Base-by-base conservation (phyloP, 148 eudicot genomes). In the Cornus kousa region DNA sequence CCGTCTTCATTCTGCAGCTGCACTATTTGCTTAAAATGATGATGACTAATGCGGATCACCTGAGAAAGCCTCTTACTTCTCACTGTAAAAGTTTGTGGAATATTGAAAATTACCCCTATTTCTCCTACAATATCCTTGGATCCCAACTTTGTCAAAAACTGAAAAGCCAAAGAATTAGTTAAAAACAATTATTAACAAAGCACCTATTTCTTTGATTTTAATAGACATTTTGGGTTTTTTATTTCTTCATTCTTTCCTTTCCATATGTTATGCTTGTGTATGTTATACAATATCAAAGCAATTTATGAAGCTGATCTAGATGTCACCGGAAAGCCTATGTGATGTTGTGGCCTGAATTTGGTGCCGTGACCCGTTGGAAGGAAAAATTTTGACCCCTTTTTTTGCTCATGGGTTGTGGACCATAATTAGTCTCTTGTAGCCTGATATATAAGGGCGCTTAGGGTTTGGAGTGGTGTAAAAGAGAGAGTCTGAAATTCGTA, bases 61-160 rank as follows among this genome's bases (percentile, higher is more conserved):
- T 89, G 91, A 79, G 89, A 89, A 77, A 89, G 88, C 77, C 89
- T 81, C 83, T 76, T 87, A 20, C 86, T 89, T 83, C 91, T 89
- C 79, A 89, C 88, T 6, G 91, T 87, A 79, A 89, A 89, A 67
- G 91, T 89, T 79, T 89, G 91, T 76, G 83, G 83, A 39, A 71
- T 65, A 72, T 76, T 76, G 67, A 81, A 72, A 75, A 81, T 53
- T 62, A 89, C 83, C 39, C 83, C 83, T 46, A 81, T 71, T 76
- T 81, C 83, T 76, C 83, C 83, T 59, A 72, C 72, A 72, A 81
- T 76, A 14, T 81, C 83, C 39, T 39, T 67, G 39, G 76, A 72
- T 66, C 83, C 83, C 70, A 83, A 69, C 68, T 77, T 87, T 70
- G 85, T 37, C 74, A 89, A 69, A 80, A 87, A 70, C 91, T 89